phyloP scores from a whole-genome alignment of 2,329 filamentous ascomycete genomes.

The Macroventuria anomochaeta region DNA sequence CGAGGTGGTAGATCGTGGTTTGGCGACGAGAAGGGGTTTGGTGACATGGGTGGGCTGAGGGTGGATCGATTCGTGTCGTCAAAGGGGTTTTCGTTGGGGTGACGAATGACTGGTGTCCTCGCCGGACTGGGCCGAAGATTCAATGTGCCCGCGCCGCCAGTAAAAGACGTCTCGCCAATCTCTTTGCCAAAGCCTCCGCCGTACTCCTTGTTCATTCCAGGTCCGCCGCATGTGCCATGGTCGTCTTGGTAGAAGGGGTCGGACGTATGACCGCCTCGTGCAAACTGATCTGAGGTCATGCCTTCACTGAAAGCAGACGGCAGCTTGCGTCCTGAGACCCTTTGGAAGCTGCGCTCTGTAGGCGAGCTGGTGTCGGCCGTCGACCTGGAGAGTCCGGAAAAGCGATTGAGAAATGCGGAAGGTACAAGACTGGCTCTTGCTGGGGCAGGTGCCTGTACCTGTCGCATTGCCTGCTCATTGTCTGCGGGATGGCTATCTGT shows the following conservation, averaged over 20 bases:
- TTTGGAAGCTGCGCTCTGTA: slow-evolving; percentile 54
- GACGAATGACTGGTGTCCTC: slow-evolving; percentile 65
- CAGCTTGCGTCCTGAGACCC: slow-evolving; percentile 57
- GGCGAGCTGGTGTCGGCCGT: slow-evolving; percentile 47
- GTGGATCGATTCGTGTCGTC: slow-evolving; percentile 32
- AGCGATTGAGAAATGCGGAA: slow-evolving; percentile 47
- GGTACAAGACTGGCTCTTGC: slow-evolving; percentile 50
- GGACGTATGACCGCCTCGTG: slow-evolving; percentile 41
- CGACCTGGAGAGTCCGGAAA: slow-evolving; percentile 48
- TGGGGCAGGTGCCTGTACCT: slow-evolving; percentile 38
- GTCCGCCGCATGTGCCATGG: slow-evolving; percentile 50
- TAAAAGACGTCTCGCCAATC: slow-evolving; percentile 29
- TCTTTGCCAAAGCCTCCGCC: slow-evolving; percentile 40
- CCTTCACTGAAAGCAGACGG: slow-evolving; percentile 58
- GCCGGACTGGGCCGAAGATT: slow-evolving; percentile 63
- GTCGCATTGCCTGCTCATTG: slow-evolving; percentile 48
- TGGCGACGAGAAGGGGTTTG: slow-evolving; percentile 43
- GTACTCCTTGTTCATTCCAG: slow-evolving; percentile 33
- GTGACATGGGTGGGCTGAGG: slow-evolving; percentile 51
- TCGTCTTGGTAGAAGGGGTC: slow-evolving; percentile 56
- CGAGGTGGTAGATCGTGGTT: slow-evolving; percentile 35
- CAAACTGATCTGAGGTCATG: slow-evolving; percentile 51
- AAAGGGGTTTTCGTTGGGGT: slow-evolving; percentile 43
- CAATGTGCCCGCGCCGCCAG: slow-evolving; percentile 34
- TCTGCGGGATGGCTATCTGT: slow-evolving; percentile 36